Evolutionary conservation across 169 alveolate species (phyloP).

Genomic region (Eimeria brunetti): DNA sequence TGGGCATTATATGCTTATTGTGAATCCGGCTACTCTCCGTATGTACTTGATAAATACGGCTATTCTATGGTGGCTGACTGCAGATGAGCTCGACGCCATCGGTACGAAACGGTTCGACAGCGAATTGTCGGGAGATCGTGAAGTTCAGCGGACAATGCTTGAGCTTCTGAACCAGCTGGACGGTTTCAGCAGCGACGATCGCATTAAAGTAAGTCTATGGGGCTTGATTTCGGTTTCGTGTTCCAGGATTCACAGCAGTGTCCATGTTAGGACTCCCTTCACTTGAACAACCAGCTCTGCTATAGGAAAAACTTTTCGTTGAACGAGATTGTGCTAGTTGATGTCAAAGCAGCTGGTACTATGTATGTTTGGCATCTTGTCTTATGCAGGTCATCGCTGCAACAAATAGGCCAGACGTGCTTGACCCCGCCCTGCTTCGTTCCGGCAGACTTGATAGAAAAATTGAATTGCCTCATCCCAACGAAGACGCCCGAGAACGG

Average conservation of each 20-base stretch:
- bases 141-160: slow-evolving; percentile 99
- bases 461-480: slow-evolving; percentile 99
- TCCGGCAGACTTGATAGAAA: slow-evolving; percentile 99
- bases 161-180: slow-evolving; percentile 98
- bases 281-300: too few relatives aligned
- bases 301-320: background rate
- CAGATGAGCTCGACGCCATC: slow-evolving; percentile 98
- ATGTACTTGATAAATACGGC: background rate
- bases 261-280: background rate
- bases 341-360: background rate
- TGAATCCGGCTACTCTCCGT: background rate
- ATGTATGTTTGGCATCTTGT: background rate
- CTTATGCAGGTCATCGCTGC: slow-evolving; percentile 96
- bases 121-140: slow-evolving; percentile 98
- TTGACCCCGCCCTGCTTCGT: slow-evolving; percentile 99
- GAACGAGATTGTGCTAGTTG: background rate
- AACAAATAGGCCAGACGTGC: slow-evolving; percentile 99
- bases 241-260: background rate
- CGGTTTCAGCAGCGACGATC: slow-evolving; percentile 95
- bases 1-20: background rate
- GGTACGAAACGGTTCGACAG: slow-evolving; percentile 93
- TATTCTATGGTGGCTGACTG: background rate
- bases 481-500: slow-evolving; percentile 97
- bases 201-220: slow-evolving; percentile 88
- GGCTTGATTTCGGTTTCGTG: background rate